Evolutionary conservation across 768 basidiomycete genomes (phyloP).

Genomic region (Boletus huronensis): DNA sequence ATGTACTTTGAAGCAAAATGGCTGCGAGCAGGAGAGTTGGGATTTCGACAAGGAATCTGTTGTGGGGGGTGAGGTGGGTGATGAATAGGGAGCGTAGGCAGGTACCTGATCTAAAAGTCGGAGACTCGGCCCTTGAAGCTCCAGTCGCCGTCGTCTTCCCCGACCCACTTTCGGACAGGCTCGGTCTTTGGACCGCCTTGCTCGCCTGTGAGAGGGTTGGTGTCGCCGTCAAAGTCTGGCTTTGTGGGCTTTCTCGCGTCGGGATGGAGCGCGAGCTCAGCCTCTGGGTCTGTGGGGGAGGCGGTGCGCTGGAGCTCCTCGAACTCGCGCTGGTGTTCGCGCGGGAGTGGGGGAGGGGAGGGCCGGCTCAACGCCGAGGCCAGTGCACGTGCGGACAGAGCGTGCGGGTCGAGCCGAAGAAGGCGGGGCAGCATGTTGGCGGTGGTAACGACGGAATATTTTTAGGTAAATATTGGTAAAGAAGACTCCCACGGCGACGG

Average conservation of each 20-base stretch:
- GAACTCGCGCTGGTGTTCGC: conserved; percentile 77
- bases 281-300: too few relatives aligned
- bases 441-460: not conserved
- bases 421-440: too few relatives aligned
- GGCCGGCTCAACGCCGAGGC: conserved; percentile 51
- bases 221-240: conserved; percentile 75
- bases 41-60: not conserved
- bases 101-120: conserved; percentile 56
- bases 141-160: conserved; percentile 69
- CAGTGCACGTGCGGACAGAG: conserved; percentile 15
- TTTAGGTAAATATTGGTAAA: not conserved
- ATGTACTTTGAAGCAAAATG: conserved; percentile 4
- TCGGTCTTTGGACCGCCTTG: conserved; percentile 84
- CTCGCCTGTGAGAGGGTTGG: conserved; percentile 82
- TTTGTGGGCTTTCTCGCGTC: conserved; percentile 58
- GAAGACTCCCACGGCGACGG: not conserved
- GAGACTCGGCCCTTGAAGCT: conserved; percentile 87
- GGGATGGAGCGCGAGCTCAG: conserved; percentile 56
- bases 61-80: not conserved
- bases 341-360: conserved; percentile 71
- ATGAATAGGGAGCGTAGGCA: not conserved
- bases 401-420: not conserved
- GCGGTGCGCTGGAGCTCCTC: conserved; percentile 74
- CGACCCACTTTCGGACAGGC: conserved; percentile 61
- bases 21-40: too few relatives aligned